Conservation (phyloP, 805 yeast genomes). For the Starmera amethionina region DNA sequence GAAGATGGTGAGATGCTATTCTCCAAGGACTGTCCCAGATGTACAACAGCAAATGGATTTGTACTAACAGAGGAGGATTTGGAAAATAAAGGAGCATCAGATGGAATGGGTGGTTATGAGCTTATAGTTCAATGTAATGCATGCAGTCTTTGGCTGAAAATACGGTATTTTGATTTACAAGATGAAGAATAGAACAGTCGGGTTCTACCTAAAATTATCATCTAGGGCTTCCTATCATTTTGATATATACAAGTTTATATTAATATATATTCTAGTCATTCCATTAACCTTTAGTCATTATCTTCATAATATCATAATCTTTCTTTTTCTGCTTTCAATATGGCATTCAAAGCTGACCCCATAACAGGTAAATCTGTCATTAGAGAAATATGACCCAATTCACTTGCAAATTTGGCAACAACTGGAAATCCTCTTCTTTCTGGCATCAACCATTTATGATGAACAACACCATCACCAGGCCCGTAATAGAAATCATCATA, state of each 20-base stretch:
- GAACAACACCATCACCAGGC: conserved; percentile 90
- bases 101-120: conserved; percentile 46
- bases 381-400: conserved; percentile 70
- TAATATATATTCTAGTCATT: too few species aligned
- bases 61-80: conserved; percentile 52
- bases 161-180: conserved; percentile 47
- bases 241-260: too few species aligned
- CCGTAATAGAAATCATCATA: conserved; percentile 76
- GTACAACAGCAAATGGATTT: conserved; percentile 44
- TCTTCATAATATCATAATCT: not conserved
- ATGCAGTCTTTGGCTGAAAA: conserved; percentile 82
- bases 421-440: conserved; percentile 63
- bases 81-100: conserved; percentile 36
- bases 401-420: conserved; percentile 54
- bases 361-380: conserved; percentile 66
- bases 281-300: too few species aligned
- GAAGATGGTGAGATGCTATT: conserved; percentile 28
- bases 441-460: conserved; percentile 76
- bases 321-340: conserved; percentile 45
- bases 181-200: conserved; percentile 11
- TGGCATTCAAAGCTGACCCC: conserved; percentile 59
- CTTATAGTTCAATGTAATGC: conserved; percentile 71
- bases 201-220: too few species aligned
- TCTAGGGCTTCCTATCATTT: too few species aligned
- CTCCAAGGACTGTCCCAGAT: conserved; percentile 57